These are phyloP conservation scores for Colletotrichum sublineola DNA, from an alignment of 2,329 filamentous ascomycete genomes.

Conservation along the genomic window DNA sequence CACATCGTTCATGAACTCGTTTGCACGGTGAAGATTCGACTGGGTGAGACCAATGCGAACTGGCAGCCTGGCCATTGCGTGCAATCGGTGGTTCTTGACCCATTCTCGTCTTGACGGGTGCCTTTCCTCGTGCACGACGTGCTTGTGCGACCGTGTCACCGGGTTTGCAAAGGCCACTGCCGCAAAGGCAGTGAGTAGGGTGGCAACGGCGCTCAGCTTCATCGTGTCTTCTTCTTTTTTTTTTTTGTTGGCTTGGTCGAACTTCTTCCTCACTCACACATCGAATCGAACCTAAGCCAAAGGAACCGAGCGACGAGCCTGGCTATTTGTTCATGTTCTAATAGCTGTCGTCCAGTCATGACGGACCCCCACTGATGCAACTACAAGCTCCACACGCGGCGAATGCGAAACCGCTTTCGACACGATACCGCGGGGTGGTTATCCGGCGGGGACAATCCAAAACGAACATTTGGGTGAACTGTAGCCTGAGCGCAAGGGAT, in stretches of 20 bases:
- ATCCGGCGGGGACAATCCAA: conserved; percentile 36
- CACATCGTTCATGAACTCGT: conserved; percentile 43
- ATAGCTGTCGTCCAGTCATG: conserved; percentile 35
- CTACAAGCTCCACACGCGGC: conserved; percentile 28
- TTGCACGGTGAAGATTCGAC: conserved; percentile 41
- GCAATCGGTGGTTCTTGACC: conserved; percentile 38
- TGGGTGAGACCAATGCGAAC: conserved; percentile 43
- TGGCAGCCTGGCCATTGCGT: conserved; percentile 36
- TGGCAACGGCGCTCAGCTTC: conserved; percentile 37
- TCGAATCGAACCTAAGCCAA: conserved; percentile 12
- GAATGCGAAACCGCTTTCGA: conserved; percentile 42
- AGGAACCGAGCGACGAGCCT: conserved; percentile 27
- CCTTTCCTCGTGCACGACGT: conserved; percentile 42
- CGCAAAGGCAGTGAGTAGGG: conserved; percentile 32
- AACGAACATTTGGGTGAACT: conserved; percentile 37
- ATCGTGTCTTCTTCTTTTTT: conserved; percentile 36
- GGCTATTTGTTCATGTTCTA: conserved; percentile 40
- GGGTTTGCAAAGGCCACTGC: conserved; percentile 35
- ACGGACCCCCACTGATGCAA: conserved; percentile 32
- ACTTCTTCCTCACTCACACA: conserved; percentile 26
- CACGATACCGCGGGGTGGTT: conserved; percentile 28
- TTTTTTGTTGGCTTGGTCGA: conserved; percentile 24
- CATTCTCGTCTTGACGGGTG: conserved; percentile 41
- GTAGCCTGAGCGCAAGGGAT: conserved; percentile 38
- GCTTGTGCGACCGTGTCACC: conserved; percentile 38